Conservation (phyloP, 1,139 yeast species). For the Candida sojae region DNA sequence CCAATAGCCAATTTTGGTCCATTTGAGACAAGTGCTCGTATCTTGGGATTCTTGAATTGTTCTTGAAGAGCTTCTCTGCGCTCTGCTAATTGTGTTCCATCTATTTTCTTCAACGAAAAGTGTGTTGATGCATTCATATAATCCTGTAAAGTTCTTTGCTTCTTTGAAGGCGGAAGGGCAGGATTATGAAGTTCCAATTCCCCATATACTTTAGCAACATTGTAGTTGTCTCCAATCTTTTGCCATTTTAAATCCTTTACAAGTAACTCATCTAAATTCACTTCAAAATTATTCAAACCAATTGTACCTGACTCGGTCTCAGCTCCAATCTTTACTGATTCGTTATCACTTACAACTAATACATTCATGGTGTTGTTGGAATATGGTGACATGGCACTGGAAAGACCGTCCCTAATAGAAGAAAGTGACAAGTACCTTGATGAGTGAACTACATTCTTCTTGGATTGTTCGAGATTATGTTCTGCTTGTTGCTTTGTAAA, state of each 20-base stretch:
- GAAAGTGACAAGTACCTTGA: constrained; percentile 36
- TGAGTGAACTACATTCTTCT: constrained; percentile 24
- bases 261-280: constrained; percentile 68
- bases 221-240: constrained; percentile 73
- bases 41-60: constrained; percentile 11
- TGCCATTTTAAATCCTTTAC: constrained; percentile 80
- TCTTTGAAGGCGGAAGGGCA: constrained; percentile 9
- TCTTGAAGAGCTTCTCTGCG: constrained; percentile 8
- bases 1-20: constrained; percentile 73
- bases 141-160: constrained; percentile 26
- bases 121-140: constrained; percentile 37
- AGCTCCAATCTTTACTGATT: constrained; percentile 54
- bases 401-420: constrained; percentile 33
- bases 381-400: constrained; percentile 20
- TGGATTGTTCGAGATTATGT: constrained; percentile 23
- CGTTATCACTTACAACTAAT: constrained; percentile 38
- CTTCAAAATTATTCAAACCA: constrained; percentile 65
- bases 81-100: constrained; percentile 10
- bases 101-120: constrained; percentile 36
- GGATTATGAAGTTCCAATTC: constrained; percentile 52
- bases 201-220: constrained; percentile 83
- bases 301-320: constrained; percentile 29
- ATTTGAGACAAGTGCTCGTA: constrained; percentile 15
- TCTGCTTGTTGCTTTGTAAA: constrained; percentile 37
- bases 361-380: constrained; percentile 30